Conservation (phyloP, 1,139 yeast genomes). For the Pichia norvegensis region DNA sequence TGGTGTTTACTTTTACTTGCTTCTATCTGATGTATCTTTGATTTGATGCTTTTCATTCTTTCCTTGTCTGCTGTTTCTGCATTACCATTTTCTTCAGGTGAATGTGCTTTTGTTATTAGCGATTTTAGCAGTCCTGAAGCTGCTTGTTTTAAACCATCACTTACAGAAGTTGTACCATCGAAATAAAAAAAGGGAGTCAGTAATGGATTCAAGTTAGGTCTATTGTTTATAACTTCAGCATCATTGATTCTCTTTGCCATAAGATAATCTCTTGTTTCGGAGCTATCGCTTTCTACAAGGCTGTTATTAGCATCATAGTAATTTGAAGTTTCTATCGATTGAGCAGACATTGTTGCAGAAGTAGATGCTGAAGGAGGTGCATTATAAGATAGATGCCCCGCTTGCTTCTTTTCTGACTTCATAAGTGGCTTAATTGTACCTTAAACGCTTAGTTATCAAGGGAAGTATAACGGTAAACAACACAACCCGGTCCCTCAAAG, state of each 20-base stretch:
- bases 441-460: background rate
- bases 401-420: background rate
- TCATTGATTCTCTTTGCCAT: constrained; percentile 13
- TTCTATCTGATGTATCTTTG: constrained; percentile 7
- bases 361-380: background rate
- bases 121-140: constrained; percentile 1
- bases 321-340: background rate
- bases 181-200: constrained; percentile 13
- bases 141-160: constrained; percentile 1
- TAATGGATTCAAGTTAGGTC: constrained; percentile 10
- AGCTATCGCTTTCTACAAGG: constrained; percentile 3
- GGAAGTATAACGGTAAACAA: too few species aligned
- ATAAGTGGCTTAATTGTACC: background rate
- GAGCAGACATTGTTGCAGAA: background rate
- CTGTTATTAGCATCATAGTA: background rate
- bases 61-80: constrained; percentile 6
- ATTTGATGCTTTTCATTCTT: constrained; percentile 7
- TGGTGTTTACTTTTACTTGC: background rate
- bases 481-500: too few species aligned
- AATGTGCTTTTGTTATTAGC: background rate
- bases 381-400: background rate
- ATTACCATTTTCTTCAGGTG: constrained; percentile 8
- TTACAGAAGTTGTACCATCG: constrained; percentile 7
- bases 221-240: constrained; percentile 10
- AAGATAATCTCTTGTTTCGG: constrained; percentile 4